phyloP scores from a whole-genome alignment of 352 stramenopile species.

The Globisporangium viniferum region DNA sequence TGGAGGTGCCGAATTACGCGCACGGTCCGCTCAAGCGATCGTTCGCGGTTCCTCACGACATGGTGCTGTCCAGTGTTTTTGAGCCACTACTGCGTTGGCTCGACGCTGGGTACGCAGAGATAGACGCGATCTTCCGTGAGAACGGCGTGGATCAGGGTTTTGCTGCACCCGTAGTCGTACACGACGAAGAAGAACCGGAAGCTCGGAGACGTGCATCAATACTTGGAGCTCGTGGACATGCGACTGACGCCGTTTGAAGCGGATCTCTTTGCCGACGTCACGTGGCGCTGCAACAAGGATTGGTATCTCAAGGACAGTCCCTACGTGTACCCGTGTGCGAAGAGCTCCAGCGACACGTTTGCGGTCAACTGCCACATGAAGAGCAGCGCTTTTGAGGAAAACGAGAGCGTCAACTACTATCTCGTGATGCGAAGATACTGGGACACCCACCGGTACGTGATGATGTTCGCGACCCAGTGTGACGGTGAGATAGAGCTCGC shows the following conservation, averaged over 20 bases:
- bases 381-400: background rate
- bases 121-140: constrained; percentile 9
- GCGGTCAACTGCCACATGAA: constrained; percentile 10
- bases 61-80: background rate
- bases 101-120: constrained; percentile 1
- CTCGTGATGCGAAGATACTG: constrained; percentile 33
- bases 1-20: constrained; percentile 4
- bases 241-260: constrained; percentile 6
- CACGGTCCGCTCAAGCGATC: background rate
- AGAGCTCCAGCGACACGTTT: constrained; percentile 7
- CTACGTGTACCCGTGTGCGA: constrained; percentile 3
- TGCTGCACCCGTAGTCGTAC: background rate
- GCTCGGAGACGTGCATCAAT: background rate
- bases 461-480: constrained; percentile 28
- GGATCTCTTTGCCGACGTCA: background rate
- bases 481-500: constrained; percentile 28
- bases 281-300: background rate
- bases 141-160: background rate
- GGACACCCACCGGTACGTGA: constrained; percentile 23
- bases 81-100: background rate
- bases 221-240: constrained; percentile 7
- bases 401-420: constrained; percentile 16
- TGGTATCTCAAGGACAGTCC: constrained; percentile 14
- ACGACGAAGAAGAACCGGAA: background rate
- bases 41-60: background rate